phyloP scores from a whole-genome alignment of 2,329 filamentous ascomycete species.

The Penicillium brevicompactum region DNA sequence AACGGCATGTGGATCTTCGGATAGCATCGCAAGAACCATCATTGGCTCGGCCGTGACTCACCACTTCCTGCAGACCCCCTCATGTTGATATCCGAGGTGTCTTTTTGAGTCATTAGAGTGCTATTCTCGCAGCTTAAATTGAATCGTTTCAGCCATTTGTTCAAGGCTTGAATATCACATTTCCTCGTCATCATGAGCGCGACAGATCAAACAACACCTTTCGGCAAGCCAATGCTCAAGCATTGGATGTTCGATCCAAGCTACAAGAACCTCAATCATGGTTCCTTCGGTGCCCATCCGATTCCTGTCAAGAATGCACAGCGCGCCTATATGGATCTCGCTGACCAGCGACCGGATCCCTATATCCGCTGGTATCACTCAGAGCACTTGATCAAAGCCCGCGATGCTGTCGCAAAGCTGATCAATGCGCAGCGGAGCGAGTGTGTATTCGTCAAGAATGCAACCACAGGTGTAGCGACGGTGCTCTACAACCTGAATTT shows the following conservation, averaged over 20 bases:
- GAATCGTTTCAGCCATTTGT: not conserved
- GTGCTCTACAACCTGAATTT: slow-evolving; percentile 76
- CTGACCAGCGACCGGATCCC: slow-evolving; percentile 70
- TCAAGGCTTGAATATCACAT: not conserved
- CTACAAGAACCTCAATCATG: slow-evolving; percentile 79
- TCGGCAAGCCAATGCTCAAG: slow-evolving; percentile 59
- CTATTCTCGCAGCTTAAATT: not conserved
- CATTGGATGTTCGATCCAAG: slow-evolving; percentile 69
- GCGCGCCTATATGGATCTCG: slow-evolving; percentile 65
- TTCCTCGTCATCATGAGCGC: slow-evolving; percentile 4
- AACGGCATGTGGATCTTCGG: slow-evolving; percentile 9
- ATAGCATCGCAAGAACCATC: not conserved
- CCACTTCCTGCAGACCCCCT: not conserved
- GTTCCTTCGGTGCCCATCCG: slow-evolving; percentile 80
- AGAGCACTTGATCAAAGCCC: slow-evolving; percentile 63
- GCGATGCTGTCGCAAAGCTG: slow-evolving; percentile 64
- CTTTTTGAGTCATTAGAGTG: not conserved
- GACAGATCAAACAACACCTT: slow-evolving; percentile 37
- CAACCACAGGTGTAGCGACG: slow-evolving; percentile 70
- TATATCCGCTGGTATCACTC: slow-evolving; percentile 74
- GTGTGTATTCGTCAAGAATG: slow-evolving; percentile 78
- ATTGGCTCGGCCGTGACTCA: slow-evolving; percentile 7
- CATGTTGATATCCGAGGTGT: not conserved
- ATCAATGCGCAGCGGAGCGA: slow-evolving; percentile 67
- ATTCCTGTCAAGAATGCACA: slow-evolving; percentile 60